Percentiles rank a stretch among this genome's conserved stretches.
These are phyloP conservation scores for Fusarium mexicanum DNA, from an alignment of 2,329 filamentous ascomycete species.

Conservation along the genomic window DNA sequence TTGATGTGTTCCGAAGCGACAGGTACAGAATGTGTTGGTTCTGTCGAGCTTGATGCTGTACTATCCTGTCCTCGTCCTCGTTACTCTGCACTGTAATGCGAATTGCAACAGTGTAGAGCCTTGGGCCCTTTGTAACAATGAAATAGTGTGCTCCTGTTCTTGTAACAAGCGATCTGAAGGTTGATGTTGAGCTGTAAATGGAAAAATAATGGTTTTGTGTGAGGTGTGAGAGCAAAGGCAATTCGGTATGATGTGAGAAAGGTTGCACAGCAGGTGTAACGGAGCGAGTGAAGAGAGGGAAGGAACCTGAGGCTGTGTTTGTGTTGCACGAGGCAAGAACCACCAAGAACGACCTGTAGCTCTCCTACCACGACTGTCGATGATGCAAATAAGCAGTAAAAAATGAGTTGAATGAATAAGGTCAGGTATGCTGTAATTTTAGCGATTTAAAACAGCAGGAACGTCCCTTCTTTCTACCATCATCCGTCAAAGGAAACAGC, in stretches of 20 bases:
- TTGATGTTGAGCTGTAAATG: conserved; percentile 25
- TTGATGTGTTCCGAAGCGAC: neutral
- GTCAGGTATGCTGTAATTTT: conserved; percentile 17
- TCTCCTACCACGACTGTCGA: conserved; percentile 9
- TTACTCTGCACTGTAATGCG: neutral
- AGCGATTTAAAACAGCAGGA: neutral
- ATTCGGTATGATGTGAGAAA: neutral
- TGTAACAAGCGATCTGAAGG: conserved; percentile 9
- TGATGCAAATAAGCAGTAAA: neutral
- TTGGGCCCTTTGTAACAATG: conserved; percentile 13
- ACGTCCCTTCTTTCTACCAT: conserved; percentile 9
- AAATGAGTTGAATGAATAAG: conserved; percentile 3
- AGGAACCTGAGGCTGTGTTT: conserved; percentile 19
- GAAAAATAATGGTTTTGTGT: conserved; percentile 16
- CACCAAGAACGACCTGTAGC: conserved; percentile 14
- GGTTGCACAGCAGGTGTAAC: conserved; percentile 36
- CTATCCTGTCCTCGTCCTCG: conserved; percentile 4
- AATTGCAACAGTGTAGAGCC: conserved; percentile 4
- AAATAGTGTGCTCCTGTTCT: conserved; percentile 21
- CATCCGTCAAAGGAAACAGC: conserved; percentile 9
- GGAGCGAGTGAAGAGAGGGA: conserved; percentile 24
- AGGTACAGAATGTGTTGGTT: neutral
- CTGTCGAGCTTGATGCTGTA: conserved; percentile 4
- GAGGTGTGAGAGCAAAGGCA: conserved; percentile 31
- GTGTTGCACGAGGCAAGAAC: conserved; percentile 35